Evolutionary conservation across 2,329 filamentous ascomycete genomes (phyloP), one percentile per base, ranked within the genome.

Genomic region (Coniochaeta sp.): DNA sequence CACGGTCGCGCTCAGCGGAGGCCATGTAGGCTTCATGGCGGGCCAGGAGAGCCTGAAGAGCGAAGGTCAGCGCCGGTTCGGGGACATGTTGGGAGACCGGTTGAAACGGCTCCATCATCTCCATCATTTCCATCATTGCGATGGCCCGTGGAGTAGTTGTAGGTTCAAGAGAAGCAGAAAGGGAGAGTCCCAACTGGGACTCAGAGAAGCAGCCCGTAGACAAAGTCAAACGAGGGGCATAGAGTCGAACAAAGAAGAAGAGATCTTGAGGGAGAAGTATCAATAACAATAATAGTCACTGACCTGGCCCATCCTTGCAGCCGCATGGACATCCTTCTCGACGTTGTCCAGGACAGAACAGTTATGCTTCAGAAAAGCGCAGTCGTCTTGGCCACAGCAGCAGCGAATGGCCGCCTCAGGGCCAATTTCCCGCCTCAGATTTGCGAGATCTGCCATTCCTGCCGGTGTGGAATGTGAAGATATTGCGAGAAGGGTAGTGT

Each of bases 1-100:
- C 73, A 55, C 91, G 87, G 66, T 96, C 91, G 60, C 84, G 83
- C 74, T 96, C 91, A 54, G 91, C 90, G 67, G 96, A 90, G 60
- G 86, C 86, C 78, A 96, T 92, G 70, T 95, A 96, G 54, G 88
- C 84, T 75, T 97, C 91, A 79, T 99, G 91, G 62, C 92, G 87
- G 57, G 87, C 83, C 38, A 99, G 82, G 52, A 99, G 78, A 54
- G 91, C 91, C 94, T 97, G 84, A 53, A 86, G 70, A 51, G 79
- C 74, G 70, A 82, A 87, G 50, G 83, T 95, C 71, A 95, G 87
- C 72, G 78, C 78, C 58, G 76, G 57, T 42, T 24, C 20, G 38
- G 38, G 26, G 26, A 24, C 18, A 3, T 42, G n/a, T n/a, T n/a
- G 20, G 38, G 20, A 22, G 14, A 26, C 20, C 13, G 20, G 18